Percentiles rank a stretch among this genome's conserved stretches.
These are phyloP conservation scores for Pichia sp. DNA, from an alignment of 1,139 yeast genomes.

Conservation along the genomic window DNA sequence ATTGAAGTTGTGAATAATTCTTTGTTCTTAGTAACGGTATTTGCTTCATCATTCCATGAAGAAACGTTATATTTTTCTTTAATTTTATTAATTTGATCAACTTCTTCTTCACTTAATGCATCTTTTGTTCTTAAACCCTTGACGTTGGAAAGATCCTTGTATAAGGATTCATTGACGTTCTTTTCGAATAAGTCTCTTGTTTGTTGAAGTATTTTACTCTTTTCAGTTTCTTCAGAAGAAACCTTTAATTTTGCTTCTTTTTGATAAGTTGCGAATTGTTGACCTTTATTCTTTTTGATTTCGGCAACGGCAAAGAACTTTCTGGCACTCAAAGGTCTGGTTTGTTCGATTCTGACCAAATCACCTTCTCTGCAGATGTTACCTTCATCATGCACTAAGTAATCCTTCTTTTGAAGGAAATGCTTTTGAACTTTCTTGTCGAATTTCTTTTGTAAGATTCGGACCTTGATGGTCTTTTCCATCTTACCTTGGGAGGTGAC, in stretches of 20 bases:
- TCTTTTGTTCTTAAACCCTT: slow-evolving; percentile 41
- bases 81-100: slow-evolving; percentile 37
- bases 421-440: slow-evolving; percentile 74
- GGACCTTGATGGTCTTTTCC: slow-evolving; percentile 93
- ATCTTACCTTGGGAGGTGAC: slow-evolving; percentile 95
- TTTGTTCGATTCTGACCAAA: slow-evolving; percentile 87
- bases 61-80: slow-evolving; percentile 35
- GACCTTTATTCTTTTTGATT: slow-evolving; percentile 85
- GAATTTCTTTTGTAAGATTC: slow-evolving; percentile 72
- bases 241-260: slow-evolving; percentile 69
- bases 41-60: slow-evolving; percentile 26
- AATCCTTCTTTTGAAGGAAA: slow-evolving; percentile 75
- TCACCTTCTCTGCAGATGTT: slow-evolving; percentile 94
- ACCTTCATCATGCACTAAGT: slow-evolving; percentile 91
- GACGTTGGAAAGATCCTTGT: slow-evolving; percentile 49
- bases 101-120: slow-evolving; percentile 39
- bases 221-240: slow-evolving; percentile 55
- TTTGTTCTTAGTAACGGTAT: slow-evolving; percentile 19
- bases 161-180: slow-evolving; percentile 35
- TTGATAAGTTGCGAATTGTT: slow-evolving; percentile 82
- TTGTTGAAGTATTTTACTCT: slow-evolving; percentile 47
- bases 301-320: slow-evolving; percentile 95
- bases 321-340: slow-evolving; percentile 79
- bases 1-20: slow-evolving; percentile 29
- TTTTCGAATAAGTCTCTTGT: slow-evolving; percentile 42